A percentile compares a stretch with the other conserved stretches of the same genome.
Conservation (phyloP, 2,329 filamentous ascomycete species). For the Phaeophleospora eucalypticola region DNA sequence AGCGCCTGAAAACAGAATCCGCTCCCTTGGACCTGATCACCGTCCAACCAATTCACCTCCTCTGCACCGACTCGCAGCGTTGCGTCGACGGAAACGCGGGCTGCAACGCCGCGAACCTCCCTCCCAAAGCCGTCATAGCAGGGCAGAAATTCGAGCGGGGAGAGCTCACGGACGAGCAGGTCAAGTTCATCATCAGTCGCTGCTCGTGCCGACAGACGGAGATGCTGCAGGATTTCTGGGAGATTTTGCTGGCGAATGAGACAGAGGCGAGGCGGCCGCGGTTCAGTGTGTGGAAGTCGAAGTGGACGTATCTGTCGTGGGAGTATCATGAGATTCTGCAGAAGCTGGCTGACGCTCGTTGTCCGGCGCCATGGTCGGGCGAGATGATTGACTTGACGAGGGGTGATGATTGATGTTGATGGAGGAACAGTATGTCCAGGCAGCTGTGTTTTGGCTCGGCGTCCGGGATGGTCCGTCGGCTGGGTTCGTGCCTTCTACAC, state of each 20-base stretch:
- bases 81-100: too few species aligned
- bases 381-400: constrained; percentile 1
- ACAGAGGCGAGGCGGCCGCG: neutral
- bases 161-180: constrained; percentile 1
- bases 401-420: neutral
- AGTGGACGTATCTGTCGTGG: neutral
- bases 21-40: neutral
- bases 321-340: neutral
- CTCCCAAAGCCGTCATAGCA: neutral
- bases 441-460: neutral
- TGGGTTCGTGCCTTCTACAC: neutral
- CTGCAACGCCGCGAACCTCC: neutral
- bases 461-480: too few species aligned
- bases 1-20: neutral
- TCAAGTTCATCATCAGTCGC: constrained; percentile 7
- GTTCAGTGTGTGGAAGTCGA: neutral
- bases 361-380: neutral
- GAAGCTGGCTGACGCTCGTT: neutral
- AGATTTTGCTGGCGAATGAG: neutral
- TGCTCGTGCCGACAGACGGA: constrained; percentile 1
- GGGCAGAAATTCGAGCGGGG: neutral
- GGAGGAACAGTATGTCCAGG: neutral
- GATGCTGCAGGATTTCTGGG: constrained; percentile 3
- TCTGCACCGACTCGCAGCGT: neutral
- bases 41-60: neutral